These are phyloP conservation scores for Arthonia radiata DNA, from an alignment of 495 filamentous ascomycete species.

Conservation along the genomic window DNA sequence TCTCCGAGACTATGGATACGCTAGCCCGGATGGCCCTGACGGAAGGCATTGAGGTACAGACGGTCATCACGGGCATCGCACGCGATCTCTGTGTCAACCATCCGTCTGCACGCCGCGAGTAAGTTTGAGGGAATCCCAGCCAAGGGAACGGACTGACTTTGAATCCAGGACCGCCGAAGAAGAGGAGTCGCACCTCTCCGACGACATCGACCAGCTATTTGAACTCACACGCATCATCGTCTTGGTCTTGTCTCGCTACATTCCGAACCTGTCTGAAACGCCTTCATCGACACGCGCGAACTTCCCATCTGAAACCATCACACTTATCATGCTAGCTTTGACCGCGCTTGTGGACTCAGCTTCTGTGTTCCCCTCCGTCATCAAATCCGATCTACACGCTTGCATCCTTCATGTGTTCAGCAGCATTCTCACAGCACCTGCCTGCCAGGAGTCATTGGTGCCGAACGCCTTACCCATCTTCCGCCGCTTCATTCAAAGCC, in stretches of 20 bases:
- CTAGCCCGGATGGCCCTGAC: slow-evolving; percentile 83
- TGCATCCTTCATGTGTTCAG: slow-evolving; percentile 93
- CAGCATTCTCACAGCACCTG: slow-evolving; percentile 65
- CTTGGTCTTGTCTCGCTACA: slow-evolving; percentile 58
- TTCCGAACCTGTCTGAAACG: slow-evolving; percentile 62
- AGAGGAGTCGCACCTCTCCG: slow-evolving; percentile 45
- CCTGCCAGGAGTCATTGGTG: slow-evolving; percentile 69
- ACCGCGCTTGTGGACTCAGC: slow-evolving; percentile 80
- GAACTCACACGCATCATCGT: slow-evolving; percentile 91
- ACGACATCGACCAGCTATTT: slow-evolving; percentile 95
- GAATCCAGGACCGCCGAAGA: slow-evolving; percentile 8
- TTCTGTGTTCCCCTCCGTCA: slow-evolving; percentile 84
- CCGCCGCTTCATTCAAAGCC: slow-evolving; percentile 62
- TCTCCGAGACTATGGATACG: slow-evolving; percentile 91
- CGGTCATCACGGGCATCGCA: slow-evolving; percentile 78
- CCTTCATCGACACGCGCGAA: slow-evolving; percentile 30
- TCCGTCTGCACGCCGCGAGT: slow-evolving; percentile 53
- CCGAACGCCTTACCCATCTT: slow-evolving; percentile 80
- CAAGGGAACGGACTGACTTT: slow-evolving; percentile 17
- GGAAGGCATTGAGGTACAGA: slow-evolving; percentile 70
- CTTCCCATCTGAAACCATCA: slow-evolving; percentile 57
- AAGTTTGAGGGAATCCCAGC: slow-evolving; percentile 15
- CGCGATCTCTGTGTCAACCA: slow-evolving; percentile 72
- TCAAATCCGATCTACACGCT: slow-evolving; percentile 87
- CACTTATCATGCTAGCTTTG: slow-evolving; percentile 54